Evolutionary conservation across 768 basidiomycete genomes (phyloP).

Genomic region (Royoungia palumana): DNA sequence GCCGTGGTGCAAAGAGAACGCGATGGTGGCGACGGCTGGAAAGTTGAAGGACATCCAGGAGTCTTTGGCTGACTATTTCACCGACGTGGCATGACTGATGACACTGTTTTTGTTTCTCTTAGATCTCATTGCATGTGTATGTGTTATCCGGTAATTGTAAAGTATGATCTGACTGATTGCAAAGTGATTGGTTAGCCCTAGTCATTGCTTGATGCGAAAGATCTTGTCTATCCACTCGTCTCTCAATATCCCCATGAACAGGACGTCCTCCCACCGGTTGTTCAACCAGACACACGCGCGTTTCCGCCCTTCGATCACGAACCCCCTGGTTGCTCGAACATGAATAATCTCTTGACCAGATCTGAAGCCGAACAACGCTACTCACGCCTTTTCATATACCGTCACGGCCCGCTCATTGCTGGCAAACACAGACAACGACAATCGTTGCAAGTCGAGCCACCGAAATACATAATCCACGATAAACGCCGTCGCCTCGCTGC

Average conservation of each 20-base stretch:
- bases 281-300: conserved; percentile 36
- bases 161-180: neutral
- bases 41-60: conserved; percentile 48
- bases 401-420: conserved; percentile 37
- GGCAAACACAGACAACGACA: conserved; percentile 39
- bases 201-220: conserved; percentile 20
- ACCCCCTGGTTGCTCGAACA: conserved; percentile 30
- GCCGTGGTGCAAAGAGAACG: conserved; percentile 44
- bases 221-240: conserved; percentile 37
- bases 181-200: neutral
- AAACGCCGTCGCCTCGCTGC: conserved; percentile 39
- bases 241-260: conserved; percentile 38
- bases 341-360: neutral
- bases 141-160: no score
- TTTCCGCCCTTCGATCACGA: conserved; percentile 38
- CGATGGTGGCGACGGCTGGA: conserved; percentile 39
- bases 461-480: conserved; percentile 40
- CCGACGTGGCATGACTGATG: conserved; percentile 34
- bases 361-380: neutral
- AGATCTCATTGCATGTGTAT: no score
- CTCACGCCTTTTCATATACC: conserved; percentile 44
- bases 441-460: conserved; percentile 38
- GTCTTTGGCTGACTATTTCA: conserved; percentile 45
- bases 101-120: neutral
- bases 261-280: conserved; percentile 36